Base-by-base conservation (phyloP, 2,329 filamentous ascomycete genomes). In the Phialophora verrucosa region DNA sequence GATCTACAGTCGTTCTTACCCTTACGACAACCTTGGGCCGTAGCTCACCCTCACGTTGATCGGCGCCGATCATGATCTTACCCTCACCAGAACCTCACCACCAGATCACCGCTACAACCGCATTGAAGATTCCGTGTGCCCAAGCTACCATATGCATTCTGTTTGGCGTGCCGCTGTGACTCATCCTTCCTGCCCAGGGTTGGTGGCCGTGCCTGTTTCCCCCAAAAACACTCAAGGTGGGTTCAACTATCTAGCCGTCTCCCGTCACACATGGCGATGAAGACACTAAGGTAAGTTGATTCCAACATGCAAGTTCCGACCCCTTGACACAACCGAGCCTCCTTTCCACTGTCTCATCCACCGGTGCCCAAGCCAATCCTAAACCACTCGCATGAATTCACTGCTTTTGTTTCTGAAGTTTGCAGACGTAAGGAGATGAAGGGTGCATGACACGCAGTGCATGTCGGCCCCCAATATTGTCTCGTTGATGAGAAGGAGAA, bases 111-210 rank as follows among this genome's bases (percentile, higher is more conserved):
- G 42, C 59, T 61, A 61, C 59, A 53, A 42, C 49, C 59, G 27
- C 57, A 42, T 51, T 51, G 31, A 32, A 61, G 44, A 42, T 53
- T 42, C 59, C 59, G 29, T 50, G 49, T 61, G 59, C 32, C 59
- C 59, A 50, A 61, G 59, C 59, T 61, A 61, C 59, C 59, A 35
- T 61, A 61, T 51, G 59, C 59, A 61, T 61, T 61, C 32, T 61
- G 59, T 61, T 53, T 61, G 59, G 59, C 53, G 53, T 51, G 42
- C 38, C 31, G n/a, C 47, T 35, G 57, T 53, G 44, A 61, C 31
- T 42, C 29, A 53, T 51, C 49, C 47, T 23, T 49, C 47, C 20
- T 61, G 59, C 44, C 59, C 59, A 51, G 47, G 59, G 59, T 53
- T 61, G 29, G 17, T 38, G 47, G n/a, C 27, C 49, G 29, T 49